Percentiles rank a stretch among this genome's conserved stretches.
phyloP scores from a whole-genome alignment of 306 rosid genomes.

The Prunus kanzakura region DNA sequence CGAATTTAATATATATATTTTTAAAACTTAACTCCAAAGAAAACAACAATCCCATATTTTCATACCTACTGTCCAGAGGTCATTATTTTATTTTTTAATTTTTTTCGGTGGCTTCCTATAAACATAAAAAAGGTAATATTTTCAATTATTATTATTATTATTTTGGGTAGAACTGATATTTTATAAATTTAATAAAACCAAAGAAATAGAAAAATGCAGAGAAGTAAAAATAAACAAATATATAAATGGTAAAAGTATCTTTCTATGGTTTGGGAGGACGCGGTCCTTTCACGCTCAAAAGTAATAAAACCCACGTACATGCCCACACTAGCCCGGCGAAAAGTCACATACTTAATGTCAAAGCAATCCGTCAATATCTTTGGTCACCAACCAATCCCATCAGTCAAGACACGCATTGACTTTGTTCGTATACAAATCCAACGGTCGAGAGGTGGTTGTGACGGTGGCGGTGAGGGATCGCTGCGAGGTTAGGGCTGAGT shows the following conservation, averaged over 20 bases:
- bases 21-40: background rate
- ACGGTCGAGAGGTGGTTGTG: background rate
- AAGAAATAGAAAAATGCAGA: no score
- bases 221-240: no score
- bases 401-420: background rate
- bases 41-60: no score
- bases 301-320: background rate
- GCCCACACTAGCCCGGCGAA: background rate
- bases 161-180: no score
- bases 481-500: background rate
- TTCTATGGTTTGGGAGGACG: background rate
- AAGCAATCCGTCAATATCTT: background rate
- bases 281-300: background rate
- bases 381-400: background rate
- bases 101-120: no score
- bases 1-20: no score
- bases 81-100: no score
- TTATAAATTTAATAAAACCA: no score
- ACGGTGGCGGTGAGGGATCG: background rate
- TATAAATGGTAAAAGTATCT: background rate
- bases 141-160: no score
- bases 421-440: background rate
- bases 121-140: no score
- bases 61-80: no score
- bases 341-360: slow-evolving; percentile 3